A percentile compares a stretch with the other conserved stretches of the same genome.
Evolutionary conservation across 164 flowering plant genomes (phyloP).

Genomic region (Kingdonia uniflora): DNA sequence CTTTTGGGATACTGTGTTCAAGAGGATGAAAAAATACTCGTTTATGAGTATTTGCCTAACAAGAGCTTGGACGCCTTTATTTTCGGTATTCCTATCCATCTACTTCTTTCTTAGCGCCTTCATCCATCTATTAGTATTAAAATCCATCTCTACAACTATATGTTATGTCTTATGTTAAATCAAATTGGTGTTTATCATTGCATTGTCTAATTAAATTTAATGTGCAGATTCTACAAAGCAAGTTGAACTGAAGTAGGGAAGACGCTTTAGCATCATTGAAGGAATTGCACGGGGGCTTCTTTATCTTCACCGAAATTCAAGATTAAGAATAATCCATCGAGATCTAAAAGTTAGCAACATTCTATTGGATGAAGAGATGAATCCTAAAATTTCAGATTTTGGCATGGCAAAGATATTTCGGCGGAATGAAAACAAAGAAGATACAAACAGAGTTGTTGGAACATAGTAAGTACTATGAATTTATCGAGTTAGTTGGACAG

Average conservation of each 20-base stretch:
- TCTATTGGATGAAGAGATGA: conserved; percentile 1
- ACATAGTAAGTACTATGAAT: conserved; percentile 5
- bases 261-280: neutral
- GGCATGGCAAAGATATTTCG: conserved; percentile 6
- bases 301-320: conserved; percentile 5
- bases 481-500: too few relatives aligned
- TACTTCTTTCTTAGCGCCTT: too few relatives aligned
- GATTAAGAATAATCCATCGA: conserved; percentile 3
- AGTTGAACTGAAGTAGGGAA: neutral
- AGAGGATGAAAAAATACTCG: conserved; percentile 12
- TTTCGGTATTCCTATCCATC: conserved; percentile 14
- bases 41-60: conserved; percentile 23
- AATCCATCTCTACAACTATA: too few relatives aligned
- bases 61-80: conserved; percentile 20
- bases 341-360: conserved; percentile 1
- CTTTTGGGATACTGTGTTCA: conserved; percentile 15
- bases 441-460: conserved; percentile 3
- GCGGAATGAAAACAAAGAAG: neutral
- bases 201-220: too few relatives aligned
- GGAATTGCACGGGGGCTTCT: conserved; percentile 4
- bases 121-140: too few relatives aligned
- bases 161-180: too few relatives aligned
- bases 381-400: conserved; percentile 4
- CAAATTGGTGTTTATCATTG: too few relatives aligned
- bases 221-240: neutral